Evolutionary conservation across 805 yeast species (phyloP).

Genomic region (Wickerhamomyces ciferrii): DNA sequence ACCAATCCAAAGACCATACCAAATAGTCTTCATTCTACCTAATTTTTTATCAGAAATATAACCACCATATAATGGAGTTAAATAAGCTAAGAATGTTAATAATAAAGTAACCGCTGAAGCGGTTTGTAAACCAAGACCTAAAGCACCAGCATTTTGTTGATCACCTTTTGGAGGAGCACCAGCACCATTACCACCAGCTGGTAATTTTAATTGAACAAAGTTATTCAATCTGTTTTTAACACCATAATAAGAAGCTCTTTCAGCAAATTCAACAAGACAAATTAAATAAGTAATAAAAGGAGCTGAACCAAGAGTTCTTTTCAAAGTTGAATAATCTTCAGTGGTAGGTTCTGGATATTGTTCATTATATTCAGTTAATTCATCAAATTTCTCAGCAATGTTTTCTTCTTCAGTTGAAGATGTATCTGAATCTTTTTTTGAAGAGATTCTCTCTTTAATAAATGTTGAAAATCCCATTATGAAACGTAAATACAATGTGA

Average conservation of each 20-base stretch:
- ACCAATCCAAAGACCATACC: conserved; percentile 49
- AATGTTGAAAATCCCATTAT: too few species aligned
- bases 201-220: conserved; percentile 54
- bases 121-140: conserved; percentile 49
- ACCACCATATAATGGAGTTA: conserved; percentile 72
- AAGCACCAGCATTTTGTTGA: conserved; percentile 36
- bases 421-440: not conserved
- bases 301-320: conserved; percentile 37
- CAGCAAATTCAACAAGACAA: conserved; percentile 66
- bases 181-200: conserved; percentile 27
- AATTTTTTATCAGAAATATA: conserved; percentile 63
- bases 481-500: too few species aligned
- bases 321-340: conserved; percentile 26
- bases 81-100: conserved; percentile 76
- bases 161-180: conserved; percentile 5
- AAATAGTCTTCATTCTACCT: conserved; percentile 66
- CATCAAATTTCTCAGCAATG: not conserved
- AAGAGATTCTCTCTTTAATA: too few species aligned
- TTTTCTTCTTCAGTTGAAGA: not conserved
- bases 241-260: conserved; percentile 75
- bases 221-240: conserved; percentile 69
- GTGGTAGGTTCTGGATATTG: conserved; percentile 32
- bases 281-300: conserved; percentile 43
- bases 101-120: conserved; percentile 70
- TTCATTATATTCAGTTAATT: not conserved